Percentiles rank a stretch among this genome's conserved stretches.
phyloP scores from a whole-genome alignment of 257 asterid genomes.

The Scutellaria galericulata region DNA sequence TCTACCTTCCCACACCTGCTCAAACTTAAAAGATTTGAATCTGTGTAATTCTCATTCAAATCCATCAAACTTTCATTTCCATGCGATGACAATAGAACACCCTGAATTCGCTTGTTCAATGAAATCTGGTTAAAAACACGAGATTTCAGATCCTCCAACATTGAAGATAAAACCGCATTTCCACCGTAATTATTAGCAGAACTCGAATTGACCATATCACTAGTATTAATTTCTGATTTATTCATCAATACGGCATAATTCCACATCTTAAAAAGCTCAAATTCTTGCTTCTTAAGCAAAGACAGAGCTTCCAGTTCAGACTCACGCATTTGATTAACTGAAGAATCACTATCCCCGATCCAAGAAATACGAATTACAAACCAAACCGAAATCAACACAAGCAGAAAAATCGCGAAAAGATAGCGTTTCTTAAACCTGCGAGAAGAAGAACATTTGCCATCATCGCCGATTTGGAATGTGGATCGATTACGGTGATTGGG shows the following conservation, averaged over 20 bases:
- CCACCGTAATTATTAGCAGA: conserved; percentile 30
- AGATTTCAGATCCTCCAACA: conserved; percentile 58
- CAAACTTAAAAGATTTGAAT: conserved; percentile 49
- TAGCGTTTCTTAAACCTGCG: conserved; percentile 62
- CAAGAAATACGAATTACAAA: background rate
- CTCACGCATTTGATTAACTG: conserved; percentile 75
- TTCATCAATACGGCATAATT: conserved; percentile 51
- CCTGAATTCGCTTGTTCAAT: conserved; percentile 73
- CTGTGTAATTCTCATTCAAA: conserved; percentile 53
- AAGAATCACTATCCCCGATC: conserved; percentile 41
- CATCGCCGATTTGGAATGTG: conserved; percentile 49
- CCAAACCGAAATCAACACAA: conserved; percentile 43
- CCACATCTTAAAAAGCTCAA: conserved; percentile 73
- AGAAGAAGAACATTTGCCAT: conserved; percentile 35
- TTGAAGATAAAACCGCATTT: conserved; percentile 24
- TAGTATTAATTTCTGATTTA: conserved; percentile 35
- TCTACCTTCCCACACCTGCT: conserved; percentile 68
- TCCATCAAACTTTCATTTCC: conserved; percentile 42
- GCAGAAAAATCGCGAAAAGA: conserved; percentile 56
- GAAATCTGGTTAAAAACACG: conserved; percentile 67
- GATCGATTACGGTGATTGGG: conserved; percentile 47
- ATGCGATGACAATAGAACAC: conserved; percentile 72
- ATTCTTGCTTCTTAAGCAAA: conserved; percentile 79
- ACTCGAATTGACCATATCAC: conserved; percentile 34
- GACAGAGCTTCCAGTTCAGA: conserved; percentile 74